phyloP scores from a whole-genome alignment of 1,284 basidiomycete genomes.

The Golubevia sp. region DNA sequence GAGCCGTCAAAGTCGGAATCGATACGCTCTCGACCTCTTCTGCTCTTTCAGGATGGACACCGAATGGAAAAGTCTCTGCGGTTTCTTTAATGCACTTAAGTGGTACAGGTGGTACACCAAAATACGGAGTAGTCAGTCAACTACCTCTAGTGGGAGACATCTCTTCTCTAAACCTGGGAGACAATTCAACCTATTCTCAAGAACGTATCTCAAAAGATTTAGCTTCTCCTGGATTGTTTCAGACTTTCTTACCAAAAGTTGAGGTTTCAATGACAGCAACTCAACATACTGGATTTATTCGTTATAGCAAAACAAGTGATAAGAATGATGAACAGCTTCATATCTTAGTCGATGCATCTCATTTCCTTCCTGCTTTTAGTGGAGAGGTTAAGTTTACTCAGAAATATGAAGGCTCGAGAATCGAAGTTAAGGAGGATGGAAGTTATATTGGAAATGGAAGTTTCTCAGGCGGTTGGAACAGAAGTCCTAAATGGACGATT shows the following conservation, averaged over 20 bases:
- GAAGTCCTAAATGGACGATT: slow-evolving; percentile 18
- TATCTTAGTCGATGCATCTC: slow-evolving; percentile 12
- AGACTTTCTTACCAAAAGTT: slow-evolving; percentile 8
- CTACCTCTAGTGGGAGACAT: slow-evolving; percentile 10
- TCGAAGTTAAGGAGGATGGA: slow-evolving; percentile 9
- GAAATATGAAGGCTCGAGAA: slow-evolving; percentile 3
- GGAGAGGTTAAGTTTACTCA: slow-evolving; percentile 3
- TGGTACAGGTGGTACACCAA: slow-evolving; percentile 19
- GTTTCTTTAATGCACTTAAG: slow-evolving; percentile 23
- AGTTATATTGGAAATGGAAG: slow-evolving; percentile 18
- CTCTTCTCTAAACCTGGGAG: not conserved
- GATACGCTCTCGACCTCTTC: not conserved
- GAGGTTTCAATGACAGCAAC: slow-evolving; percentile 10
- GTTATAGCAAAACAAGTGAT: not conserved
- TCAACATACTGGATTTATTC: slow-evolving; percentile 11
- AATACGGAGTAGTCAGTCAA: slow-evolving; percentile 19
- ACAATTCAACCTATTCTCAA: slow-evolving; percentile 13
- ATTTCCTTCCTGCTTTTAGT: slow-evolving; percentile 22
- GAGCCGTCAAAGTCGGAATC: not conserved
- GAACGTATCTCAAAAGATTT: slow-evolving; percentile 4
- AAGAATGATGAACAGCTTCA: slow-evolving; percentile 5
- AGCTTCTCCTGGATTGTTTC: slow-evolving; percentile 6
- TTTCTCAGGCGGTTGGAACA: slow-evolving; percentile 2
- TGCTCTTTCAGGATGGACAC: not conserved
- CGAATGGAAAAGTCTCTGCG: slow-evolving; percentile 9